phyloP scores from a whole-genome alignment of 495 filamentous ascomycete genomes.

The Usnea hakonensis region DNA sequence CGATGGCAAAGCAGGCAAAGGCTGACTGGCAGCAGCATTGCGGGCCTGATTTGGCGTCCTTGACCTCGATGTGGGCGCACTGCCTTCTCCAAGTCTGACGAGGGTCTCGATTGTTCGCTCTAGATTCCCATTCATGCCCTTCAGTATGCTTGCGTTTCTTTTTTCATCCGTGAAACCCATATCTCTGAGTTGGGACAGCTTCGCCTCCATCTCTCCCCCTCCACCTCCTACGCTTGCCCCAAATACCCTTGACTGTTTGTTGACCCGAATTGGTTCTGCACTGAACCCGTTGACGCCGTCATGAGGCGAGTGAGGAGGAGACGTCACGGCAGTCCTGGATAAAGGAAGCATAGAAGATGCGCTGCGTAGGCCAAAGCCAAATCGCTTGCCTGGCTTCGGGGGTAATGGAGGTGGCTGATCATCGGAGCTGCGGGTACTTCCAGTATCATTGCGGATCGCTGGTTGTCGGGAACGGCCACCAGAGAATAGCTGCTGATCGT shows the following conservation, averaged over 20 bases:
- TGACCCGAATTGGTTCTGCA: constrained; percentile 29
- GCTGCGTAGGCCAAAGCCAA: constrained; percentile 63
- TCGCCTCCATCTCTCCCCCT: constrained; percentile 53
- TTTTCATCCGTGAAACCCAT: constrained; percentile 91
- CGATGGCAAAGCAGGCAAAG: constrained; percentile 6
- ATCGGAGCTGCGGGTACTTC: constrained; percentile 41
- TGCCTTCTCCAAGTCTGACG: constrained; percentile 66
- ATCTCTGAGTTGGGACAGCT: constrained; percentile 69
- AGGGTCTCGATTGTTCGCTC: constrained; percentile 79
- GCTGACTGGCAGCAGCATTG: constrained; percentile 23
- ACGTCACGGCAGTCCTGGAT: constrained; percentile 30
- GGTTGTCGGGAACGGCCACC: constrained; percentile 31
- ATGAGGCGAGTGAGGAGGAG: constrained; percentile 28
- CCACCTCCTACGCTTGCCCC: constrained; percentile 56
- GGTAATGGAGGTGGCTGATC: constrained; percentile 70
- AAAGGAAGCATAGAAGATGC: constrained; percentile 62
- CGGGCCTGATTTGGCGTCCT: constrained; percentile 30
- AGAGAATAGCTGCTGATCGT: constrained; percentile 58
- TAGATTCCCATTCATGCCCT: constrained; percentile 71
- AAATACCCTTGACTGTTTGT: constrained; percentile 57
- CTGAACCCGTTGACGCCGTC: constrained; percentile 19
- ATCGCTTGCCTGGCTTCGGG: constrained; percentile 70
- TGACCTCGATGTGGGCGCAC: constrained; percentile 35
- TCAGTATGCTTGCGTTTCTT: constrained; percentile 69
- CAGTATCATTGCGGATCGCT: constrained; percentile 39